phyloP scores from a whole-genome alignment of 306 rosid species.

The Quercus bicolor region DNA sequence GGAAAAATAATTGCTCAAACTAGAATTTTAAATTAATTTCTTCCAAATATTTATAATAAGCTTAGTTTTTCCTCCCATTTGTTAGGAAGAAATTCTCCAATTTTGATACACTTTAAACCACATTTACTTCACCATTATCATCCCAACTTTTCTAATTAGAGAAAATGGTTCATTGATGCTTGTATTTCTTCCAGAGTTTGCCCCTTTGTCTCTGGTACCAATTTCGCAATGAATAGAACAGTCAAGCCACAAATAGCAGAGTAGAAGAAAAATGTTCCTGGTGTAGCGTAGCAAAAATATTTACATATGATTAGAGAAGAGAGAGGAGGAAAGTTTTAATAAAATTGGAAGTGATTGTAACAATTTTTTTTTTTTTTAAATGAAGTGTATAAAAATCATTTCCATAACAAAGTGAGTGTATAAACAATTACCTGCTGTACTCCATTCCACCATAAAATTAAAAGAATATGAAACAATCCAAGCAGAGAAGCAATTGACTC shows the following conservation, averaged over 20 bases:
- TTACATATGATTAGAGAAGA: too few relatives aligned
- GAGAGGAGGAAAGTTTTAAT: fast-evolving
- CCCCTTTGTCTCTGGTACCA: conserved; percentile 40
- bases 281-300: too few relatives aligned
- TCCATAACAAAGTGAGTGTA: background rate
- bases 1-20: too few relatives aligned
- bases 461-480: conserved; percentile 31
- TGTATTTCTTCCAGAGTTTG: conserved; percentile 38
- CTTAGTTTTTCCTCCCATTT: too few relatives aligned
- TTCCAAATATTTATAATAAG: too few relatives aligned
- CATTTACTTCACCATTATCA: too few relatives aligned
- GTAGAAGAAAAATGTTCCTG: conserved; percentile 33
- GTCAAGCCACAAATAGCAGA: conserved; percentile 14
- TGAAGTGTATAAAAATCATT: too few relatives aligned
- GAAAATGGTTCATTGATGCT: conserved; percentile 15
- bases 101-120: too few relatives aligned
- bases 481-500: conserved; percentile 24
- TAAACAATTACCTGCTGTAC: conserved; percentile 26
- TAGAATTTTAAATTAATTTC: too few relatives aligned
- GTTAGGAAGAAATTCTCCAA: too few relatives aligned
- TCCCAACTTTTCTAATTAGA: background rate
- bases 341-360: too few relatives aligned
- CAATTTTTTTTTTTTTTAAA: too few relatives aligned
- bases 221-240: conserved; percentile 21
- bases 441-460: conserved; percentile 43